Evolutionary conservation across 1,284 basidiomycete species (phyloP).

Genomic region (Ceratobasidium sp.): DNA sequence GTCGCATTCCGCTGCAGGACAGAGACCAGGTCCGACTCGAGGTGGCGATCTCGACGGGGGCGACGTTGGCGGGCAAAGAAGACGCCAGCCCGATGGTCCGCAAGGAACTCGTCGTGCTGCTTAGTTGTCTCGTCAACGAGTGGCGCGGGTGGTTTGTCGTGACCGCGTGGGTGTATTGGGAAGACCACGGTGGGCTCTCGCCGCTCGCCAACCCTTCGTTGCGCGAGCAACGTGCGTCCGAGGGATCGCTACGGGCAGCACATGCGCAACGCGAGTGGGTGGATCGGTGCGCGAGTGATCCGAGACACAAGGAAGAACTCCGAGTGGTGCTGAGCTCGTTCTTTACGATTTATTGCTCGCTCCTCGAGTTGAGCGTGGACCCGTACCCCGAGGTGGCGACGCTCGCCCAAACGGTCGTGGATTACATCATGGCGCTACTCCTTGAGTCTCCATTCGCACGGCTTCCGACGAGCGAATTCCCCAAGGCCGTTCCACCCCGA

Average conservation of each 20-base stretch:
- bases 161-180: constrained; percentile 95
- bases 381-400: constrained; percentile 92
- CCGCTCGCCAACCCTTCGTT: constrained; percentile 35
- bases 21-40: constrained; percentile 69
- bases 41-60: constrained; percentile 59
- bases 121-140: constrained; percentile 93
- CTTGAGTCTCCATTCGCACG: constrained; percentile 85
- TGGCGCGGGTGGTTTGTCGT: constrained; percentile 96
- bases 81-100: constrained; percentile 96
- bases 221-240: constrained; percentile 50
- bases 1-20: constrained; percentile 77
- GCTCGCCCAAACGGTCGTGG: constrained; percentile 88
- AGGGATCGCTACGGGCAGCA: constrained; percentile 54
- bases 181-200: constrained; percentile 63
- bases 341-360: constrained; percentile 89
- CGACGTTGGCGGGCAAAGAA: constrained; percentile 73
- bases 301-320: constrained; percentile 71
- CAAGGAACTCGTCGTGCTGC: constrained; percentile 90
- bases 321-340: constrained; percentile 86
- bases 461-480: constrained; percentile 56
- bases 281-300: constrained; percentile 11
- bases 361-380: constrained; percentile 92
- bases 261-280: constrained; percentile 45
- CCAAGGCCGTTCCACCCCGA: constrained; percentile 33
- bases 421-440: constrained; percentile 90